phyloP scores from a whole-genome alignment of 176 grass and related monocot species.

The Eleusine coracana region DNA sequence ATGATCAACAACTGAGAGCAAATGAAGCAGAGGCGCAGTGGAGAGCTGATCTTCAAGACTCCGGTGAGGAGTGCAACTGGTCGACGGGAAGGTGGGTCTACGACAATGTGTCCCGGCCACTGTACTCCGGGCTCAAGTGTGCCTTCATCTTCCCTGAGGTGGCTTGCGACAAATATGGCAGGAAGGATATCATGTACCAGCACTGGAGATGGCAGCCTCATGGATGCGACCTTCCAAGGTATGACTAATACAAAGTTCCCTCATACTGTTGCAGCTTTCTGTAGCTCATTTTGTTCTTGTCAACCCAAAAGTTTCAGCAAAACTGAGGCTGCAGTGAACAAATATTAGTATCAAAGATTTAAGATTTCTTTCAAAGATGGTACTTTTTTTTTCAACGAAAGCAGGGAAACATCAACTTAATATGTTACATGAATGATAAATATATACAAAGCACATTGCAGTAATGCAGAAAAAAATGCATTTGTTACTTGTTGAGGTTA shows the following conservation, averaged over 20 bases:
- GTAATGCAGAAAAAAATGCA: too few species aligned
- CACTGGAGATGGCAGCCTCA: constrained; percentile 88
- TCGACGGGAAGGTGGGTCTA: constrained; percentile 66
- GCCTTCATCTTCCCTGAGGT: constrained; percentile 68
- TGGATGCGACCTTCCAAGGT: constrained; percentile 82
- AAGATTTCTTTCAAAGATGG: background rate
- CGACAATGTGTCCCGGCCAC: constrained; percentile 55
- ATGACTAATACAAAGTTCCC: constrained; percentile 24
- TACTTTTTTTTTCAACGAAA: too few species aligned
- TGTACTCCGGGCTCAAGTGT: constrained; percentile 65
- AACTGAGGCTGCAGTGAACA: constrained; percentile 12
- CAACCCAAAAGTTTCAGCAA: background rate
- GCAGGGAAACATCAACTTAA: too few species aligned
- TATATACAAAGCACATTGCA: too few species aligned
- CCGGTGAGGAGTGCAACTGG: constrained; percentile 41
- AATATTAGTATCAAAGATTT: background rate
- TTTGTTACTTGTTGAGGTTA: too few species aligned
- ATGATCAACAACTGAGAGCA: background rate
- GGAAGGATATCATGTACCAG: constrained; percentile 75
- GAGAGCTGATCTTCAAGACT: background rate
- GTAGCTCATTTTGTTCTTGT: background rate
- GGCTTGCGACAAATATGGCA: constrained; percentile 74
- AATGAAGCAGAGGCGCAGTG: too few species aligned
- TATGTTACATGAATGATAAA: too few species aligned
- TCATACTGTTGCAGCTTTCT: constrained; percentile 3